Percentiles rank a stretch among this genome's conserved stretches.
Evolutionary conservation across 179 eudicot genomes (phyloP).

Genomic region (Sideroxylon spinosum): DNA sequence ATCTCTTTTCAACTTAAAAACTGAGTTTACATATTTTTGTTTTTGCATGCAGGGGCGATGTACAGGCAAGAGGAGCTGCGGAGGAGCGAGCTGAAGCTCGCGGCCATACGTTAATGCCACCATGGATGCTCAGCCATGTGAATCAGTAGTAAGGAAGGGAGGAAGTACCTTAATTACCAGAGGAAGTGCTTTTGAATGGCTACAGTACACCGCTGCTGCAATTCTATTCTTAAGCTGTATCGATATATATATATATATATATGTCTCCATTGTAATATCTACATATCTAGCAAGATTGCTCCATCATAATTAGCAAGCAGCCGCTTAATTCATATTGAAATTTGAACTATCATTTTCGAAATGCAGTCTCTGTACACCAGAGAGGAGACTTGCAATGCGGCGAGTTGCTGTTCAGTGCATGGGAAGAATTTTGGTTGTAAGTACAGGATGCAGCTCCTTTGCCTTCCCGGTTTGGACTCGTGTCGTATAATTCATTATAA

Average conservation of each 20-base stretch:
- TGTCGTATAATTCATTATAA: too few relatives aligned
- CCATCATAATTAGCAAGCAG: background rate
- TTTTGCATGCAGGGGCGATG: constrained; percentile 40
- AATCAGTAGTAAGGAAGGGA: constrained; percentile 15
- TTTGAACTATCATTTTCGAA: background rate
- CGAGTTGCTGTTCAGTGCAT: background rate
- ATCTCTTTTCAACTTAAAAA: background rate
- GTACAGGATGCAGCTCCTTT: too few relatives aligned
- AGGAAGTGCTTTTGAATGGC: background rate
- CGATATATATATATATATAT: background rate
- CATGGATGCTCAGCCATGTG: constrained; percentile 64
- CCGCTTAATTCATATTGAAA: background rate
- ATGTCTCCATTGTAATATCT: background rate
- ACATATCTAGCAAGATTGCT: background rate
- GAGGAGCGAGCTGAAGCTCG: constrained; percentile 24
- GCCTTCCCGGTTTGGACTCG: too few relatives aligned
- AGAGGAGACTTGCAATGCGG: background rate
- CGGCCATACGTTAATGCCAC: constrained; percentile 36
- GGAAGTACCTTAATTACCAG: background rate
- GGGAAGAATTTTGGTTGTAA: too few relatives aligned
- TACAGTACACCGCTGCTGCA: background rate
- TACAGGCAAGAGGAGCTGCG: constrained; percentile 22
- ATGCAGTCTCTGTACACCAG: background rate
- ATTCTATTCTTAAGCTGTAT: background rate
- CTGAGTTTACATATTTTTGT: background rate